phyloP scores from a whole-genome alignment of 176 grass and related monocot species.

The Eragrostis nindensis region DNA sequence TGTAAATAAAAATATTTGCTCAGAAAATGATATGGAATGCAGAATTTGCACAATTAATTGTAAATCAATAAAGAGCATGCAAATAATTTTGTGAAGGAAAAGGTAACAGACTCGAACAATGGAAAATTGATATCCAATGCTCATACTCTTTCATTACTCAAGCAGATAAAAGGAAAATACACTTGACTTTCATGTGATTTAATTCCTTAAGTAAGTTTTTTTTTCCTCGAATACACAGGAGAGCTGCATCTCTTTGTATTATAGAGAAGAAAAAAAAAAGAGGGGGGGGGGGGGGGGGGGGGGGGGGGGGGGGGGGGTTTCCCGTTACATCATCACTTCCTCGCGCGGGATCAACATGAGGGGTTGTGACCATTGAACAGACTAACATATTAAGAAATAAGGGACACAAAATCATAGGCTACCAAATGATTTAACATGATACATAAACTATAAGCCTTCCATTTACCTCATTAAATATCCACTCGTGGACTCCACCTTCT shows the following conservation, averaged over 20 bases:
- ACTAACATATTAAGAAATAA: neutral
- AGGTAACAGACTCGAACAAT: constrained; percentile 14
- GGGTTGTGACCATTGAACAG: too few relatives aligned
- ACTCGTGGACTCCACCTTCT: constrained; percentile 68
- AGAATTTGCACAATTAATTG: too few relatives aligned
- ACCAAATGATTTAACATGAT: constrained; percentile 1
- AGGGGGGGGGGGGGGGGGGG: too few relatives aligned
- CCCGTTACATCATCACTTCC: too few relatives aligned
- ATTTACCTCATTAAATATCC: constrained; percentile 97
- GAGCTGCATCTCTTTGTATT: too few relatives aligned
- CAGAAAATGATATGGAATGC: neutral
- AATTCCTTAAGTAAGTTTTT: neutral
- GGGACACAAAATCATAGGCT: constrained; percentile 15
- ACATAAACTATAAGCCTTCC: constrained; percentile 25
- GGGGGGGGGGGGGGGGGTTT: too few relatives aligned
- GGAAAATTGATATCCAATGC: constrained; percentile 7
- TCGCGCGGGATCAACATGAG: too few relatives aligned
- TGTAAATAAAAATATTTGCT: constrained; percentile 22
- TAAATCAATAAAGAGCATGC: constrained; percentile 15
- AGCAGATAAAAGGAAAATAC: neutral
- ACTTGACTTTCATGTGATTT: neutral
- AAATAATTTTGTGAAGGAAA: constrained; percentile 27
- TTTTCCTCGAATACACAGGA: too few relatives aligned
- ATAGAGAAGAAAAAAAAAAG: too few relatives aligned
- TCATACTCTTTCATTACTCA: neutral